Evolutionary conservation across 1,284 basidiomycete species (phyloP), one percentile per base, ranked within the genome.

Genomic region (Marasmius sp.): DNA sequence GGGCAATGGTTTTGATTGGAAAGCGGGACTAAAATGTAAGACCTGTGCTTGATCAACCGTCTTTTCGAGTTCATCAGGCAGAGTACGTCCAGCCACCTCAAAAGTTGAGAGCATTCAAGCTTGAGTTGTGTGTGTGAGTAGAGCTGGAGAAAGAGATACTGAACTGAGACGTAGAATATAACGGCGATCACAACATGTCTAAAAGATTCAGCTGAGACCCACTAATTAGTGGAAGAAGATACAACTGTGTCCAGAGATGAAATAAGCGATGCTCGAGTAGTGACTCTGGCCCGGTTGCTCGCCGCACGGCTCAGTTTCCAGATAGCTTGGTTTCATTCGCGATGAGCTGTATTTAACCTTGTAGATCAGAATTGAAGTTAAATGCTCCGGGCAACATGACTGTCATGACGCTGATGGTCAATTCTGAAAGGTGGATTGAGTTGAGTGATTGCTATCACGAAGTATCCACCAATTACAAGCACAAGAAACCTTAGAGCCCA

Each of bases 111-210:
- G 47, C 47, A 49, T 41, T 41, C 9, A 9, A 41, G 39, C 39
- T 41, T 41, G 39, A 41, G n/a, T n/a, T n/a, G n/a, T 52, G 90
- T 84, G 75, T 97, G 94, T 0, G 93, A 92, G 73, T 87, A 93
- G 11, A 97, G 86, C 72, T 95, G 93, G 81, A 97, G 97, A 51
- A 89, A 71, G 16, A 96, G 81, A 70, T 93, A 94, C 20, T 81
- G 84, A 1, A 74, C 72, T 73, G 94, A 94, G 60, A 89, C 87
- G 89, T 61, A 12, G 60, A 36, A 20, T 18, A 49, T 49, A 20
- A 18, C 49, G 53, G 39, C 62, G 54, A 65, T 59, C n/a, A 47
- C 52, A 41, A 33, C n/a, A 57, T 36, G 11, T 8, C n/a, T n/a
- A 14, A 10, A 9, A 27, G 47, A 6, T 2, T 22, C 5, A 51